Evolutionary conservation across 306 rosid genomes (phyloP).

Genomic region (Ochetophila trinervis): DNA sequence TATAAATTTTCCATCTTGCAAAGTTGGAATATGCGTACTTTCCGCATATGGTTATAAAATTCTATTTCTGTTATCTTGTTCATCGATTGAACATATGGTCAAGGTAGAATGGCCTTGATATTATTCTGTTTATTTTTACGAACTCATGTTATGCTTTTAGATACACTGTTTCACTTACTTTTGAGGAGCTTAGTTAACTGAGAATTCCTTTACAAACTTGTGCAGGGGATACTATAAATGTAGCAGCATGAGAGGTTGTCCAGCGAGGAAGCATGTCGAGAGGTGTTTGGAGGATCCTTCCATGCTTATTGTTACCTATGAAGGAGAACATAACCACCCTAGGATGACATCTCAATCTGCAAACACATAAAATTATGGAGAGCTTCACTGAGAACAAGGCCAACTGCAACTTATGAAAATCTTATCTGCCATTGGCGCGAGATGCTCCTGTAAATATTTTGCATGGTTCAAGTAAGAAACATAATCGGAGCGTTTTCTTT

Average conservation of each 20-base stretch:
- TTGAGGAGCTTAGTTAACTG: constrained; percentile 19
- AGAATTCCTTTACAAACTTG: constrained; percentile 6
- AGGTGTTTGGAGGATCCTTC: constrained; percentile 93
- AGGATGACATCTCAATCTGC: constrained; percentile 72
- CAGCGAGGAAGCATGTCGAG: constrained; percentile 99
- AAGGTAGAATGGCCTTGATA: constrained; percentile 2
- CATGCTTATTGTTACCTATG: constrained; percentile 93
- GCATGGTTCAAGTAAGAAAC: constrained; percentile 44
- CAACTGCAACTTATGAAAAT: constrained; percentile 17
- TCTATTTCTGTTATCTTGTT: constrained; percentile 2
- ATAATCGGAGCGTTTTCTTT: constrained; percentile 34
- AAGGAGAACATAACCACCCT: constrained; percentile 96
- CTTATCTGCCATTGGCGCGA: constrained; percentile 41
- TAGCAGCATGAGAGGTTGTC: constrained; percentile 99
- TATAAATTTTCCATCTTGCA: constrained; percentile 5
- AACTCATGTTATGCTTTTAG: not conserved
- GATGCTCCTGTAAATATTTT: constrained; percentile 70
- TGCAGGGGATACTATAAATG: constrained; percentile 98
- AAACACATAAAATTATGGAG: constrained; percentile 53
- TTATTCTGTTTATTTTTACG: not conserved
- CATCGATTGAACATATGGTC: not conserved
- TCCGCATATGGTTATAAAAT: constrained; percentile 1
- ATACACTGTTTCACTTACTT: not conserved
- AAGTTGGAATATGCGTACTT: constrained; percentile 8
- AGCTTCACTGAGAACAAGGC: constrained; percentile 34